Evolutionary conservation across 169 alveolate species (phyloP), one percentile per base, ranked within the genome.

Genomic region (Sarcocystis neurona): DNA sequence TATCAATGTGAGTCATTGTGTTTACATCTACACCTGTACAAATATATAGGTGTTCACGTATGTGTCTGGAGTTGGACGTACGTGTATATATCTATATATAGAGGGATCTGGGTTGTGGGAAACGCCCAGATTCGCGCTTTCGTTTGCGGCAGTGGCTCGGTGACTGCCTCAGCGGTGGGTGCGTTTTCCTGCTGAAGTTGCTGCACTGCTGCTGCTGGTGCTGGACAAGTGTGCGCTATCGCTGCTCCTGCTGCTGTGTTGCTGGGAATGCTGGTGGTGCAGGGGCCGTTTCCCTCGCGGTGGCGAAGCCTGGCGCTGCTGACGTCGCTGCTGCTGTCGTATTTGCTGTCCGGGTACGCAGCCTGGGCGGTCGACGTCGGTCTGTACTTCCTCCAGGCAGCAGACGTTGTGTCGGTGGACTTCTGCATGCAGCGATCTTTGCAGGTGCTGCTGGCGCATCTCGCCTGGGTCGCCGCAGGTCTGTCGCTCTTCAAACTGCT

Each of bases 391-490:
- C 56, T 72, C 30, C 82, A 72, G 10, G 82, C 82, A 2, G 82
- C 82, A 12, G 82, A 39, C 39, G 41, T 72, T 32, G 82, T 72
- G 47, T 39, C 82, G 53, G 56, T 72, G 10, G 82, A 72, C 56
- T 6, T 72, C 6, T n/a, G 43, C 27, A 72, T 72, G 82, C 82
- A 72, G 12, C 82, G 82, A 34, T 34, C 82, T n/a, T 68, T 77
- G 41, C 85, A 77, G 46, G 68, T 77, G 1, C 85, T 77, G 47
- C 27, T 48, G 41, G 85, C 70, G 44, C 85, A 77, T 46, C 85
- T 77, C 32, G 85, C 85, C 27, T 77, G 85, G 85, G 85, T 77
- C 23, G 50, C 15, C 30, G 37, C 37, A 68, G 85, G 85, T 12
- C 3, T 30, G 5, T 41, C 47, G 46, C 70, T 77, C 32, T 39